Evolutionary conservation across 129 eudicot species (phyloP).

Genomic region (Flaveria sonorensis): DNA sequence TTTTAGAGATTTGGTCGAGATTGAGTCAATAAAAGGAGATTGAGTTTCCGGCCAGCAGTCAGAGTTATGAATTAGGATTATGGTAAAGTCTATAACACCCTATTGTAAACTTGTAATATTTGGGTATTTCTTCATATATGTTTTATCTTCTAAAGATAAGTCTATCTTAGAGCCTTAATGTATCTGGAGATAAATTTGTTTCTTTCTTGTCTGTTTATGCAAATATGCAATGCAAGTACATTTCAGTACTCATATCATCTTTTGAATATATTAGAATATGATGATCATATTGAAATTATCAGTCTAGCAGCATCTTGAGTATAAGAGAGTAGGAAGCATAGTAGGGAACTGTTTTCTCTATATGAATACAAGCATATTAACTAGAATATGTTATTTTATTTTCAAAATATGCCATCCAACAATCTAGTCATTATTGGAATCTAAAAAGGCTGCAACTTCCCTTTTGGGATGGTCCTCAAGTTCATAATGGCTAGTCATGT

Average conservation of each 20-base stretch:
- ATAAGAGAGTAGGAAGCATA: constrained; percentile 3
- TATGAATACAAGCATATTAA: not conserved
- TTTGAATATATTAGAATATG: constrained; percentile 4
- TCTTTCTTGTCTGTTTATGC: not conserved
- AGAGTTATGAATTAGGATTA: not conserved
- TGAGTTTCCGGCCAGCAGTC: not conserved
- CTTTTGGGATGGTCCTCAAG: constrained; percentile 7
- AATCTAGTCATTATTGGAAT: constrained; percentile 35
- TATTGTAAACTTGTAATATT: not conserved
- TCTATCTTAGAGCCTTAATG: not conserved
- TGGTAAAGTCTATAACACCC: not conserved
- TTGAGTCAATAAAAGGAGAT: no score
- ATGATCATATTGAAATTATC: constrained; percentile 16
- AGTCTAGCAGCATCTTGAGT: constrained; percentile 6
- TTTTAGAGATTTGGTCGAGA: no score
- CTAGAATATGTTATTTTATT: constrained; percentile 6
- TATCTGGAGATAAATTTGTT: not conserved
- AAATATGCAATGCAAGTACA: constrained; percentile 11
- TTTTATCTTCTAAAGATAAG: not conserved
- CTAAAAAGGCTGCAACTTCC: constrained; percentile 33
- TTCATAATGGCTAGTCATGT: constrained; percentile 33
- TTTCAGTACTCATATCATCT: constrained; percentile 6
- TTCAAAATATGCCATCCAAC: constrained; percentile 23
- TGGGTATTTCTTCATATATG: not conserved
- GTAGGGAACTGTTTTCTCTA: constrained; percentile 20